Evolutionary conservation across 1,284 basidiomycete genomes (phyloP).

Genomic region (Xerocomus alliaceus): DNA sequence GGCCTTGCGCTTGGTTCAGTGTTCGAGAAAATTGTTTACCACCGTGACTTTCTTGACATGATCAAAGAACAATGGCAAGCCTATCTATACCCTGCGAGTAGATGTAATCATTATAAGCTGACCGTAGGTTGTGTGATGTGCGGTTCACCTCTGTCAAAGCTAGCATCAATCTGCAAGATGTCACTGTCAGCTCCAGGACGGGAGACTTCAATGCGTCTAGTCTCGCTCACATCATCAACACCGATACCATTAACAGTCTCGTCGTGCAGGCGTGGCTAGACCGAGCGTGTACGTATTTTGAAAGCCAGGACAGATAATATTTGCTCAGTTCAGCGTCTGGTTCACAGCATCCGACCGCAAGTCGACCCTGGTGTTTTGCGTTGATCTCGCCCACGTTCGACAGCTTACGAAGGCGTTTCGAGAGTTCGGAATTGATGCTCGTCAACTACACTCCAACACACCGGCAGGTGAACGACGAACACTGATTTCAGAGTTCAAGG

Average conservation of each 20-base stretch:
- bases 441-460: constrained; percentile 80
- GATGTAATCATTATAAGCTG: constrained; percentile 8
- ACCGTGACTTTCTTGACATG: constrained; percentile 93
- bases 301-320: constrained; percentile 6
- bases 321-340: not conserved
- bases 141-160: constrained; percentile 84
- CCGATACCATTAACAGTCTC: constrained; percentile 74
- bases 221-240: constrained; percentile 83
- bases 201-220: constrained; percentile 84
- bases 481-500: constrained; percentile 74
- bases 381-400: constrained; percentile 85
- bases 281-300: constrained; percentile 62
- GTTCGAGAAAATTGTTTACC: constrained; percentile 93
- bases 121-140: constrained; percentile 79
- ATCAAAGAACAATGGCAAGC: constrained; percentile 87
- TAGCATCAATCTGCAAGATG: constrained; percentile 70
- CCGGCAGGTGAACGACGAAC: constrained; percentile 68
- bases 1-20: constrained; percentile 88
- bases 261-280: constrained; percentile 85
- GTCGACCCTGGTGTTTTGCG: constrained; percentile 92
- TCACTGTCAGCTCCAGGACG: constrained; percentile 66
- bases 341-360: constrained; percentile 60
- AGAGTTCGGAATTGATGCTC: constrained; percentile 83
- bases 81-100: not conserved
- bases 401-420: constrained; percentile 80